Conservation (phyloP, 192 early-diverging fungal species). For the Backusella tuberculispora region DNA sequence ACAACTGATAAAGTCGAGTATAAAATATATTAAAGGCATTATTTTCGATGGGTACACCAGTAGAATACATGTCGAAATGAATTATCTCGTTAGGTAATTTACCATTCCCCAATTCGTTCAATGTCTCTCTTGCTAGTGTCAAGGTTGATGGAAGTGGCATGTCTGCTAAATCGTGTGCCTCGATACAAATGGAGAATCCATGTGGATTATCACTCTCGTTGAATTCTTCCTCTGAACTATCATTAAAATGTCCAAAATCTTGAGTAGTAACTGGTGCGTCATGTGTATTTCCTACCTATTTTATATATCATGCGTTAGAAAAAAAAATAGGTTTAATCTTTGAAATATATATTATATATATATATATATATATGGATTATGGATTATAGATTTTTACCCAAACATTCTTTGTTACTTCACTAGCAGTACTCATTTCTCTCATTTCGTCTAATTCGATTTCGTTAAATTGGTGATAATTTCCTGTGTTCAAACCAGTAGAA, state of each 20-base stretch:
- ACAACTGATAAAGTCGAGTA: constrained; percentile 31
- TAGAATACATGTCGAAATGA: constrained; percentile 44
- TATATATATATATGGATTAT: not conserved
- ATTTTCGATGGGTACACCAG: constrained; percentile 24
- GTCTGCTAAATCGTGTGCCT: constrained; percentile 52
- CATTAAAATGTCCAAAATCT: not conserved
- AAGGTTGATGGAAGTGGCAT: constrained; percentile 42
- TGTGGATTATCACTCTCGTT: constrained; percentile 40
- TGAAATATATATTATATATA: too few relatives aligned
- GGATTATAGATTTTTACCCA: constrained; percentile 37
- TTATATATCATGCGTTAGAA: too few relatives aligned
- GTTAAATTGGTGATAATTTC: constrained; percentile 38
- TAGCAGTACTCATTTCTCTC: constrained; percentile 46
- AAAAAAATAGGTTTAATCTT: not conserved
- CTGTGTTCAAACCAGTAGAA: constrained; percentile 41
- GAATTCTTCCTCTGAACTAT: constrained; percentile 14
- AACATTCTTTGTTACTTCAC: constrained; percentile 49
- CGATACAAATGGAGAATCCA: constrained; percentile 51
- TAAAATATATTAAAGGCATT: constrained; percentile 32
- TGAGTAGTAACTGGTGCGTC: constrained; percentile 42
- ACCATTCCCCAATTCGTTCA: constrained; percentile 29
- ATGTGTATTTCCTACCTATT: constrained; percentile 48
- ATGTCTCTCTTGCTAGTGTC: constrained; percentile 37
- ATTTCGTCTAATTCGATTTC: constrained; percentile 54
- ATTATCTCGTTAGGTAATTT: constrained; percentile 34